phyloP scores from a whole-genome alignment of 2,329 filamentous ascomycete species.

The Ophidiomyces ophidiicola region DNA sequence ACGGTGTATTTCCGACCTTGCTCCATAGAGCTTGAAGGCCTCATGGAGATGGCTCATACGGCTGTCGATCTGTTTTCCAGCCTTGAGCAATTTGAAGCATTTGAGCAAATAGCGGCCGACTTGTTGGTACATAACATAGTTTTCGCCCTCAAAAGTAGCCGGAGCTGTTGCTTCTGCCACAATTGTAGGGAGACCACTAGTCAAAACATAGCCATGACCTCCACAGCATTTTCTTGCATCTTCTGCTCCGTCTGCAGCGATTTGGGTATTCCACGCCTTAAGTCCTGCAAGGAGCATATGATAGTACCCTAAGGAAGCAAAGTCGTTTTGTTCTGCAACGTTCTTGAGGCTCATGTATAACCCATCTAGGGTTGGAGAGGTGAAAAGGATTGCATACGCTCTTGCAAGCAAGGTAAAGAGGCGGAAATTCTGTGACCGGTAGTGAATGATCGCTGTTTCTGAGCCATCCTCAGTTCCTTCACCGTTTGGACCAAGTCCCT shows the following conservation, averaged over 20 bases:
- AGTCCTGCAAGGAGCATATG: slow-evolving; percentile 22
- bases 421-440: slow-evolving; percentile 21
- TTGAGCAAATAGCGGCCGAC: slow-evolving; percentile 22
- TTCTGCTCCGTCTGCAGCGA: slow-evolving; percentile 23
- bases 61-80: slow-evolving; percentile 8
- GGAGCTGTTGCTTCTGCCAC: slow-evolving; percentile 19
- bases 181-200: slow-evolving; percentile 25
- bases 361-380: slow-evolving; percentile 11
- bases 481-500: slow-evolving; percentile 21
- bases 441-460: slow-evolving; percentile 18
- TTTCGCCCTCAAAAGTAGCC: slow-evolving; percentile 31
- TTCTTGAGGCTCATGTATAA: slow-evolving; percentile 12
- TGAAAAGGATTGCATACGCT: slow-evolving; percentile 22
- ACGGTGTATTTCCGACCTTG: not conserved
- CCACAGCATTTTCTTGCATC: slow-evolving; percentile 29
- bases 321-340: slow-evolving; percentile 10
- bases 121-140: slow-evolving; percentile 33
- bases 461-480: slow-evolving; percentile 9
- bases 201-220: slow-evolving; percentile 29
- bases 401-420: slow-evolving; percentile 19
- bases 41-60: slow-evolving; percentile 1
- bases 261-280: slow-evolving; percentile 21
- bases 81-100: slow-evolving; percentile 8
- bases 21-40: not conserved
- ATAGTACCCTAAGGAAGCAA: slow-evolving; percentile 15